phyloP scores from a whole-genome alignment of 257 asterid species.

The Plectranthus barbatus region DNA sequence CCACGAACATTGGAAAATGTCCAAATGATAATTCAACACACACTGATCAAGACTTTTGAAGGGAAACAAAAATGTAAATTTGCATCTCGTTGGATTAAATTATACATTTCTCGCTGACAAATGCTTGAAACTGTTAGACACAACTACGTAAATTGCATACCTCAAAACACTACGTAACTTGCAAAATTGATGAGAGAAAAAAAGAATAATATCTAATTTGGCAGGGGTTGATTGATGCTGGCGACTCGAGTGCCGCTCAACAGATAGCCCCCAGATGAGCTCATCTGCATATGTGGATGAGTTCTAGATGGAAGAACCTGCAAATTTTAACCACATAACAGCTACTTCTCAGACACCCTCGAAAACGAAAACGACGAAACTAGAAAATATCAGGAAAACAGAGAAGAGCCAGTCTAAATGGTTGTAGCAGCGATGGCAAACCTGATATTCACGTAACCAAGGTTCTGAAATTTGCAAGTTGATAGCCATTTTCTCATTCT shows the following conservation, averaged over 20 bases:
- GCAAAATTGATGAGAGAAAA: too few species aligned
- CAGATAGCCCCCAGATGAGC: slow-evolving; percentile 77
- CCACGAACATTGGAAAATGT: too few species aligned
- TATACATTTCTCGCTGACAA: too few species aligned
- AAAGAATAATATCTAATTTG: neutral
- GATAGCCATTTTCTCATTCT: slow-evolving; percentile 75
- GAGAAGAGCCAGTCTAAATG: neutral
- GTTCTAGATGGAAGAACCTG: slow-evolving; percentile 95
- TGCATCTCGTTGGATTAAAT: too few species aligned
- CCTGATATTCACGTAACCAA: slow-evolving; percentile 97
- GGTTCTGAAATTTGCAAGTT: slow-evolving; percentile 76
- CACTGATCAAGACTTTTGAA: too few species aligned
- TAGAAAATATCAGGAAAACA: neutral
- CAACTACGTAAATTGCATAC: too few species aligned
- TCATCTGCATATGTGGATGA: slow-evolving; percentile 97
- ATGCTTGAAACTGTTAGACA: too few species aligned
- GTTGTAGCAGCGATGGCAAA: slow-evolving; percentile 13
- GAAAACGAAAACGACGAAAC: neutral
- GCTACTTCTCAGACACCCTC: neutral
- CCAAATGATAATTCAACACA: too few species aligned
- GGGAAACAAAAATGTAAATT: too few species aligned
- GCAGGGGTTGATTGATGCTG: slow-evolving; percentile 4
- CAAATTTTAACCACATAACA: neutral
- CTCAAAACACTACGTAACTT: too few species aligned
- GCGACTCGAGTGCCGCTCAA: slow-evolving; percentile 64